Percentiles rank a stretch among this genome's conserved stretches.
Conservation (phyloP, 1,139 yeast species). For the Lodderomyces elongisporus region DNA sequence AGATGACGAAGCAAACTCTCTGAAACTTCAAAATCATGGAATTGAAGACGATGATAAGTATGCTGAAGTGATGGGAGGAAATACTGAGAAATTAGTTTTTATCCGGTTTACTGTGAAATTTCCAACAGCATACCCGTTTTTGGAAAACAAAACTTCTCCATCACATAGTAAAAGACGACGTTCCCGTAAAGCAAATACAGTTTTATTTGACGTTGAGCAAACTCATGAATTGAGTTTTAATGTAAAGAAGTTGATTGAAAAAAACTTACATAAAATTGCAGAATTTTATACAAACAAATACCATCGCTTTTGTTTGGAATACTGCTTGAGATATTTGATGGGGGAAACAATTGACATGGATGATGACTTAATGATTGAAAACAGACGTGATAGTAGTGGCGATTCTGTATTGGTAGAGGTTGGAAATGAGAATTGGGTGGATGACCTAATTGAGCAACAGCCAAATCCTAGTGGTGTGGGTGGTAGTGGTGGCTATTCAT, state of each 20-base stretch:
- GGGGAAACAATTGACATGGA: conserved; percentile 71
- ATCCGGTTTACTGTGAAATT: conserved; percentile 63
- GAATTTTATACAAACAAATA: conserved; percentile 49
- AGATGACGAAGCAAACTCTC: not conserved
- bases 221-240: conserved; percentile 58
- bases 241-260: conserved; percentile 46
- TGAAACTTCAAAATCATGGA: conserved; percentile 4
- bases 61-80: conserved; percentile 10
- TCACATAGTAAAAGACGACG: conserved; percentile 18
- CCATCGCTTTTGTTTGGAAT: conserved; percentile 71
- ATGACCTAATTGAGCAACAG: conserved; percentile 38
- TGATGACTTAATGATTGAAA: conserved; percentile 25
- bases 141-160: conserved; percentile 39
- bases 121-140: conserved; percentile 67
- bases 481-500: conserved; percentile 14
- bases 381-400: conserved; percentile 18
- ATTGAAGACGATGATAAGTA: conserved; percentile 6
- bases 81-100: conserved; percentile 58
- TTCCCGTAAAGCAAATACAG: conserved; percentile 16
- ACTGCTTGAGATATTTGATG: conserved; percentile 68
- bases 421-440: conserved; percentile 44
- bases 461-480: conserved; percentile 18
- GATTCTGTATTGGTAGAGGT: conserved; percentile 24
- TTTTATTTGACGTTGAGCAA: conserved; percentile 67
- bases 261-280: conserved; percentile 52